Evolutionary conservation across 192 early-diverging fungal genomes (phyloP), one percentile per base, ranked within the genome.

Genomic region (Backusella psychrophila): DNA sequence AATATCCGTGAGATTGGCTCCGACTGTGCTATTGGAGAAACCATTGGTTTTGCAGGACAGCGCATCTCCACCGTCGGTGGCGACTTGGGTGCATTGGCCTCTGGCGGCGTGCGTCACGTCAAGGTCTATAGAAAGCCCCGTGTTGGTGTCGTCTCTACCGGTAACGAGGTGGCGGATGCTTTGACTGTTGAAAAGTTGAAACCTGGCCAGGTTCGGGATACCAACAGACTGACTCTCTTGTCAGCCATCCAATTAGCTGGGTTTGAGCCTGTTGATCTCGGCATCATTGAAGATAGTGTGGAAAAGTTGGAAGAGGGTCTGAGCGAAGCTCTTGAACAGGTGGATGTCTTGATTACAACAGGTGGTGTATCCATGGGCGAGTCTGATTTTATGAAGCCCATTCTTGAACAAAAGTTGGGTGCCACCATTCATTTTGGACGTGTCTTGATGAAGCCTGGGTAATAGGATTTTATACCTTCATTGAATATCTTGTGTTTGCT

Each of bases 361-460:
- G 97, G 97, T 34, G 97, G 97, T 1, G 97, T 98, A 0, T 96
- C 94, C n/a, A 99, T 99, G 97, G 97, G 97, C 59, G 97, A 99
- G 84, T 84, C 90, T 38, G 97, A 99, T 84, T 87, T 94, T 70
- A 83, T 99, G 63, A 97, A 98, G 75, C 90, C 95, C 0, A 92
- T 94, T 0, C 83, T 97, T 1, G 94, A 96, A 77, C 89, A 92
- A 56, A 85, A 84, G 12, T 77, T 97, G 17, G 86, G 86, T n/a
- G 97, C 92, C 14, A 86, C 75, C 0, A 93, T 98, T 29, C 90
- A 93, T 56, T 97, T 99, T 88, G 97, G 97, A 1, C 88, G 97
- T 11, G 92, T 99, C 12, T 80, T 84, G 42, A 91, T 99, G 90
- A 98, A 97, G 78, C 97, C 97, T 34, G 95, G 93, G 89, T 90